These are phyloP conservation scores for Scutellaria baicalensis DNA, from an alignment of 257 asterid genomes.

Conservation along the genomic window DNA sequence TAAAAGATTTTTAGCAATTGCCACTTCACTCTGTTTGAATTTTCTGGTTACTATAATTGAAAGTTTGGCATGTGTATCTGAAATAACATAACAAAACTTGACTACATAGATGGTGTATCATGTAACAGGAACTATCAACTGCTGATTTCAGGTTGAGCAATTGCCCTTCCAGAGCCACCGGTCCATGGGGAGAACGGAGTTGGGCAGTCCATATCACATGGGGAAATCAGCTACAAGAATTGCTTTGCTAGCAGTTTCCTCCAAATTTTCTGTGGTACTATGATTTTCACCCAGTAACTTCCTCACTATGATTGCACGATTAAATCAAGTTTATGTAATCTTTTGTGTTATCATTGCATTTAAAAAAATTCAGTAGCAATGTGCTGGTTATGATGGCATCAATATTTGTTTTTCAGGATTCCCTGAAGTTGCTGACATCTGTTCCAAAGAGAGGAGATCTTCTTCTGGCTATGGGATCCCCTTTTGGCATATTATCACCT, in stretches of 20 bases:
- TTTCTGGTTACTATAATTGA: conserved; percentile 2
- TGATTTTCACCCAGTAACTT: conserved; percentile 9
- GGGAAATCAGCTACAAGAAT: conserved; percentile 71
- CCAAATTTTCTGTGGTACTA: conserved; percentile 35
- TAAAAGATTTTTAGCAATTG: background rate
- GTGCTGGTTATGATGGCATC: conserved; percentile 13
- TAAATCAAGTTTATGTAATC: background rate
- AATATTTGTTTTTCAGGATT: conserved; percentile 38
- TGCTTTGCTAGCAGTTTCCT: conserved; percentile 63
- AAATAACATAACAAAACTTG: conserved; percentile 29
- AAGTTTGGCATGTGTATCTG: conserved; percentile 14
- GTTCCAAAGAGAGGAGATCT: conserved; percentile 64
- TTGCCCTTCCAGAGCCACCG: conserved; percentile 48
- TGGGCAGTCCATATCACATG: conserved; percentile 47
- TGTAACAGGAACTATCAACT: conserved; percentile 75
- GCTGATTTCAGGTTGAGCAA: conserved; percentile 86
- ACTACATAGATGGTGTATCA: conserved; percentile 49
- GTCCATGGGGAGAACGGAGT: conserved; percentile 34
- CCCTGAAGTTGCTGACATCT: conserved; percentile 43
- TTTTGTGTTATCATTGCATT: conserved; percentile 10
- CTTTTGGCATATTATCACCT: conserved; percentile 96
- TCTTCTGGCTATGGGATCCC: conserved; percentile 97
- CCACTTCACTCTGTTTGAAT: background rate
- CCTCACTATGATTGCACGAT: background rate
- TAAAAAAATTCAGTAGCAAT: background rate